Conservation (phyloP, 768 basidiomycete species). For the Serendipita sp. region DNA sequence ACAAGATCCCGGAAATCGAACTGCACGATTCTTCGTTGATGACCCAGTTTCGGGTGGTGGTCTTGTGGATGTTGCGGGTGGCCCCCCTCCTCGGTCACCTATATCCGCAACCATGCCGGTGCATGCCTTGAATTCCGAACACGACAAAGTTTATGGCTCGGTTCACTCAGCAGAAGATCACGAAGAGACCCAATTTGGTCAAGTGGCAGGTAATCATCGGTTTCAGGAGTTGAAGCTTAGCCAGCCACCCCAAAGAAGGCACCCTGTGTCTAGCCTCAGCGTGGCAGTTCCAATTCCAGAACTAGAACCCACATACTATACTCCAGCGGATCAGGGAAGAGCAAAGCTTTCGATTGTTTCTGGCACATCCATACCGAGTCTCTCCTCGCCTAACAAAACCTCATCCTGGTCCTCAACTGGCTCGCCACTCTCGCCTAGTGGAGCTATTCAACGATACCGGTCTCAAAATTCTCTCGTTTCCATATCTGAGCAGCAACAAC, state of each 20-base stretch:
- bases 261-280: neutral
- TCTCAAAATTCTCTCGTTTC: neutral
- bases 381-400: neutral
- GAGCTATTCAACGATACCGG: neutral
- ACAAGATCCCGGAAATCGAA: neutral
- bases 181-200: neutral
- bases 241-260: neutral
- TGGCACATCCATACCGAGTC: neutral
- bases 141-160: neutral
- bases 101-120: neutral
- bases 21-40: conserved; percentile 6
- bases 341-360: neutral
- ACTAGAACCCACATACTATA: neutral
- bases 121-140: neutral
- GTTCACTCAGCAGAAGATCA: no score
- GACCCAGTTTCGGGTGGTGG: neutral
- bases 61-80: neutral
- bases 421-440: neutral
- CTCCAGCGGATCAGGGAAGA: neutral
- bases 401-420: neutral
- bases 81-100: conserved; percentile 1
- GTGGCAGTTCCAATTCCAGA: neutral
- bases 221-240: neutral
- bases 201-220: neutral
- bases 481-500: neutral